Evolutionary conservation across 2,329 filamentous ascomycete genomes (phyloP), one percentile per base, ranked within the genome.

Genomic region (Phialophora verrucosa): DNA sequence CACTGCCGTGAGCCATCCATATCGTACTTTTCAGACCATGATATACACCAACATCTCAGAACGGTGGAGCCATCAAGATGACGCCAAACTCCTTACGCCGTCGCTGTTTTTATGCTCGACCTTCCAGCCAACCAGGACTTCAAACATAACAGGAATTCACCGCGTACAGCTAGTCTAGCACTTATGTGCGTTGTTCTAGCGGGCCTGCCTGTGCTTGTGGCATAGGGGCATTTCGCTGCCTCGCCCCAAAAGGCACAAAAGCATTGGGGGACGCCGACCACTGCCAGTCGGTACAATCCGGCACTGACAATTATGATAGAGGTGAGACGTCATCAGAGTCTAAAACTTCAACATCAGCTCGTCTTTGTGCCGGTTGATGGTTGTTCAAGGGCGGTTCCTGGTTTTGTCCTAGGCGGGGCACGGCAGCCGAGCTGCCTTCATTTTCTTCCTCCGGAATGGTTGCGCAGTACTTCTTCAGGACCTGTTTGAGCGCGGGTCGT

Each of bases 401-500:
- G 25, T 57, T 42, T 12, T 61, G 55, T 27, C 51, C n/a, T n/a
- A 54, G 27, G 17, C 53, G 57, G 14, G 67, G 65, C 23, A 70
- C 63, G 5, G 59, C 25, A 23, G 57, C 38, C 27, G 65, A 59
- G 62, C 67, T 65, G 14, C 65, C 68, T 53, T 71, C 68, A 35
- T 84, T 82, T 23, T 84, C 82, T 75, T 93, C 91, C 74, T 94
- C 91, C 0, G 85, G 87, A 32, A 95, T 96, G 0, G 92, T 92
- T 3, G 90, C 87, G 75, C 92, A 94, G 75, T 92, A 88, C 61
- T 84, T 92, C 74, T 90, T 91, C 12, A 96, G 82, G 0, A 96
- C 92, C 73, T 93, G 90, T 77, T 96, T 96, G 64, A 97, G 82
- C 4, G 91, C 91, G 1, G 91, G 91, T n/a, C 93, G 83, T 57